Evolutionary conservation across 2,329 filamentous ascomycete genomes (phyloP).

Genomic region (Arthrobotrys megalospora): DNA sequence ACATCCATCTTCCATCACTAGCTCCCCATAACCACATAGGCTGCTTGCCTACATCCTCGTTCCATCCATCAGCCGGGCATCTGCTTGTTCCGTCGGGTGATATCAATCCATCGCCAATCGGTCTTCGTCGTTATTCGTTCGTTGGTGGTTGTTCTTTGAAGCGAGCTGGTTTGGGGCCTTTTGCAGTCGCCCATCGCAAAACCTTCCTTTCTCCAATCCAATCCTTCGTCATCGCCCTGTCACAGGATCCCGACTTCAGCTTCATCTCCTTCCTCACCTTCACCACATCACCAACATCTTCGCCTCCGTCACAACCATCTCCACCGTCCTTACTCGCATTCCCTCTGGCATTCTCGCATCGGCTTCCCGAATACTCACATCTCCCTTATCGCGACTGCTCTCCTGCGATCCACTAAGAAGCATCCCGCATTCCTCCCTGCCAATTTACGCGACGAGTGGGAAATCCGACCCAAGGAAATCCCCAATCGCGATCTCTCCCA

Average conservation of each 20-base stretch:
- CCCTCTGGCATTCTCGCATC: not conserved
- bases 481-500: constrained; percentile 29
- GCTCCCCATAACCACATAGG: no score
- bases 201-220: constrained; percentile 15
- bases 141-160: not conserved
- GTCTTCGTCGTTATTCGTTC: not conserved
- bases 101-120: not conserved
- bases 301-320: not conserved
- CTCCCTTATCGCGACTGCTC: constrained; percentile 46
- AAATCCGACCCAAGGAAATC: constrained; percentile 4
- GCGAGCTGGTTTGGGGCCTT: not conserved
- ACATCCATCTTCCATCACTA: no score
- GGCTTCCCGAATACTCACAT: not conserved
- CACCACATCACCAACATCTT: not conserved
- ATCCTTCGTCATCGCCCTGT: constrained; percentile 10
- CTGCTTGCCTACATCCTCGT: not conserved
- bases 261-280: constrained; percentile 2
- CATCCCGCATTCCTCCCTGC: constrained; percentile 36
- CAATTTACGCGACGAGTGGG: constrained; percentile 40
- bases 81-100: no score
- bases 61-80: not conserved
- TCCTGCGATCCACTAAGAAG: constrained; percentile 1
- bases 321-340: constrained; percentile 7
- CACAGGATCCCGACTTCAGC: constrained; percentile 15
- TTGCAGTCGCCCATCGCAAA: constrained; percentile 27